phyloP scores from a whole-genome alignment of 306 rosid genomes.

The Amphicarpaea edgeworthii region DNA sequence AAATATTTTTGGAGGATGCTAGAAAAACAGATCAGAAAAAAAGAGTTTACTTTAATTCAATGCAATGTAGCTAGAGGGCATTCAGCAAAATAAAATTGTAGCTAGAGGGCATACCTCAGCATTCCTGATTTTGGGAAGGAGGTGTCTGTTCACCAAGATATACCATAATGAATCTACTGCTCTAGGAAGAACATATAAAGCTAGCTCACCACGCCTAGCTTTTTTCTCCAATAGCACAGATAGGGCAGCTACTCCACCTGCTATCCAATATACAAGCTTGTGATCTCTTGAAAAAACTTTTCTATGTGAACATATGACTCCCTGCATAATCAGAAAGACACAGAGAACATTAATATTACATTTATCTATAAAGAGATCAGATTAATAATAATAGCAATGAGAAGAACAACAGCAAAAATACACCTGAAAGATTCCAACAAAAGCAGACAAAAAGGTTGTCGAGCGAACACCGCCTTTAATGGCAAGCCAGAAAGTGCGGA shows the following conservation, averaged over 20 bases:
- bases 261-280: slow-evolving; percentile 92
- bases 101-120: slow-evolving; percentile 74
- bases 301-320: slow-evolving; percentile 84
- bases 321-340: slow-evolving; percentile 62
- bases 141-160: slow-evolving; percentile 89
- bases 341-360: slow-evolving; percentile 38
- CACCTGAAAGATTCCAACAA: slow-evolving; percentile 96
- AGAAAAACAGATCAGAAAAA: slow-evolving; percentile 16
- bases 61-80: slow-evolving; percentile 5
- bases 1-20: slow-evolving; percentile 7
- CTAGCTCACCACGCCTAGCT: slow-evolving; percentile 92
- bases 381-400: background rate
- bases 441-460: slow-evolving; percentile 89
- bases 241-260: slow-evolving; percentile 85
- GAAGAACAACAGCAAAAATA: slow-evolving; percentile 25
- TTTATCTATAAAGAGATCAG: slow-evolving; percentile 28
- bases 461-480: slow-evolving; percentile 84
- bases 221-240: slow-evolving; percentile 93
- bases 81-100: slow-evolving; percentile 78
- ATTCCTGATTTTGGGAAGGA: slow-evolving; percentile 82
- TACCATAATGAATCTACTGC: slow-evolving; percentile 94
- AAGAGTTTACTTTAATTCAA: slow-evolving; percentile 15
- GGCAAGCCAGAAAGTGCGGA: slow-evolving; percentile 82
- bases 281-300: slow-evolving; percentile 86
- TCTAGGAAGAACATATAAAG: slow-evolving; percentile 95